A percentile compares a stretch with the other conserved stretches of the same genome.
Evolutionary conservation across 768 basidiomycete genomes (phyloP).

Genomic region (Mycena metata): DNA sequence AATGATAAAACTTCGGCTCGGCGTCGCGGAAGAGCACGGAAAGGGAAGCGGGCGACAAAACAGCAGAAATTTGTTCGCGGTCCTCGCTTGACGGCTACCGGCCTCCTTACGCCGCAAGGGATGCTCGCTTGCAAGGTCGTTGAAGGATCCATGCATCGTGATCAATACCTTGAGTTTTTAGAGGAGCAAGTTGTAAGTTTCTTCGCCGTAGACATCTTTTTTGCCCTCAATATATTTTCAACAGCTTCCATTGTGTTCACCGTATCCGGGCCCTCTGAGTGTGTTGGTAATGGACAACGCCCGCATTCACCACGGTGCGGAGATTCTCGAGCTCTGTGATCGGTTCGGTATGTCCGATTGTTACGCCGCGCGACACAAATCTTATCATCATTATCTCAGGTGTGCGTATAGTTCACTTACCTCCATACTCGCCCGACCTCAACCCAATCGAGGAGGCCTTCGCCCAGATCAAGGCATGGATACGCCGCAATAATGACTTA

Average conservation of each 20-base stretch:
- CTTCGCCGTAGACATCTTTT: not conserved
- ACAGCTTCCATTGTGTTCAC: conserved; percentile 12
- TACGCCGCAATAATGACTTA: conserved; percentile 34
- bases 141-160: conserved; percentile 23
- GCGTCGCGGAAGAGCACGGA: too few species aligned
- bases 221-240: not conserved
- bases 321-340: too few species aligned
- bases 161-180: conserved; percentile 17
- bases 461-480: conserved; percentile 51
- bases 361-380: too few species aligned
- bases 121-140: conserved; percentile 9
- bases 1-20: too few species aligned
- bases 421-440: conserved; percentile 55
- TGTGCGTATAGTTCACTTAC: conserved; percentile 48
- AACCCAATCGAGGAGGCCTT: conserved; percentile 58
- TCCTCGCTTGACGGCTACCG: conserved; percentile 1
- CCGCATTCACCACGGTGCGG: too few species aligned
- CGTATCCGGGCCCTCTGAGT: conserved; percentile 5
- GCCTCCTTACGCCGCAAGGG: not conserved
- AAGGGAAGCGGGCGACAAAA: too few species aligned
- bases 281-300: too few species aligned
- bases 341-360: too few species aligned
- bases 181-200: conserved; percentile 8
- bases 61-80: too few species aligned
- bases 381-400: too few species aligned